These are phyloP conservation scores for Aspergillus hancockii DNA, from an alignment of 495 filamentous ascomycete species.

Conservation along the genomic window DNA sequence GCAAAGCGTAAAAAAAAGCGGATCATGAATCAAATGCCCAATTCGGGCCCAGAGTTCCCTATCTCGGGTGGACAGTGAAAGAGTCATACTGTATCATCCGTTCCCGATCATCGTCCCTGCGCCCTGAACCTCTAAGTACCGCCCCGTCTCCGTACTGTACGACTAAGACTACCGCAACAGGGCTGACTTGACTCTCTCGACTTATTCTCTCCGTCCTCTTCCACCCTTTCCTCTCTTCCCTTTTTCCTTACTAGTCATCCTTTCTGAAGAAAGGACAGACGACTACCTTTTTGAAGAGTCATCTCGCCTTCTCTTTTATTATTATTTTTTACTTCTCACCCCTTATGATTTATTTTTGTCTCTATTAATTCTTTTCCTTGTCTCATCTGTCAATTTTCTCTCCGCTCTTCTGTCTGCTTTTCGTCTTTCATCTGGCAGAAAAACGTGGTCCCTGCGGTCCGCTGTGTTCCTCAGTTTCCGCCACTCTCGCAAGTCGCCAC, in stretches of 20 bases:
- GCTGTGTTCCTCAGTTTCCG: conserved; percentile 19
- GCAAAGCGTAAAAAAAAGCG: not conserved
- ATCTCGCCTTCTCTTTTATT: not conserved
- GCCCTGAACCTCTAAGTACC: conserved; percentile 7
- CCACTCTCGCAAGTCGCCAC: conserved; percentile 30
- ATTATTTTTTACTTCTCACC: not conserved
- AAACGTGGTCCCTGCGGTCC: conserved; percentile 26
- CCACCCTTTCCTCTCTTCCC: conserved; percentile 8
- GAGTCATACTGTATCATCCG: conserved; percentile 5
- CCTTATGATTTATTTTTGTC: conserved; percentile 10
- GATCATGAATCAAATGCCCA: not conserved
- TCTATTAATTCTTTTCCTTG: conserved; percentile 4
- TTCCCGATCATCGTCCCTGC: conserved; percentile 7
- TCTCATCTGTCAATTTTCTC: conserved; percentile 5
- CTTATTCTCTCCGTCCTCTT: conserved; percentile 9
- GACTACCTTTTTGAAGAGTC: conserved; percentile 1
- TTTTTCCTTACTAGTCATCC: not conserved
- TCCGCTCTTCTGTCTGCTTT: conserved; percentile 10
- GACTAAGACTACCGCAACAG: conserved; percentile 10
- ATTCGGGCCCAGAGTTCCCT: conserved; percentile 2
- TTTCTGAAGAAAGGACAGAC: conserved; percentile 1
- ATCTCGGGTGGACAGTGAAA: conserved; percentile 1
- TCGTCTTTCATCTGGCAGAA: conserved; percentile 12
- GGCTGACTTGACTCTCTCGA: conserved; percentile 14
- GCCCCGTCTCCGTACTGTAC: conserved; percentile 8